phyloP scores from a whole-genome alignment of 1,139 yeast genomes.

The Suhomyces taliae region DNA sequence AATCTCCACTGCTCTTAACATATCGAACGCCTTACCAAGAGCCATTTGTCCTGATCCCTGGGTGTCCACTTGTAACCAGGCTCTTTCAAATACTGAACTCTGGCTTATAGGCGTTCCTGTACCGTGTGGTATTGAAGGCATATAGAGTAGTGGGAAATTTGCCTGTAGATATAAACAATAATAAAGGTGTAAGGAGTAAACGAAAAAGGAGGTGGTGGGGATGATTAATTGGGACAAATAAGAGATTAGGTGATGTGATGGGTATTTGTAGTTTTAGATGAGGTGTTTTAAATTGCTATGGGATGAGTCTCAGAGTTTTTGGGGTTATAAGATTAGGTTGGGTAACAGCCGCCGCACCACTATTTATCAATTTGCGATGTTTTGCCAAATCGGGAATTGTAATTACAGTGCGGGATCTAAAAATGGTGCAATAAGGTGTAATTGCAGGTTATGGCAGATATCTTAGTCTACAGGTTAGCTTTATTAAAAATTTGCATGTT shows the following conservation, averaged over 20 bases:
- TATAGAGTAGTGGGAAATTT: background rate
- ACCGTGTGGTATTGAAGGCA: background rate
- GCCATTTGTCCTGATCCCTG: conserved; percentile 3
- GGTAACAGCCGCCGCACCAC: conserved; percentile 2
- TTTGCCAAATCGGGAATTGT: conserved; percentile 11
- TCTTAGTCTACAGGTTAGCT: too few relatives aligned
- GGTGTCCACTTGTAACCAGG: conserved; percentile 12
- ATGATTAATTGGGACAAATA: background rate
- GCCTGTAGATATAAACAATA: background rate
- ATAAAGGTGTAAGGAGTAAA: background rate
- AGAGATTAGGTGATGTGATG: background rate
- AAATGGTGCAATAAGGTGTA: too few relatives aligned
- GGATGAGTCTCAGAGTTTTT: too few relatives aligned
- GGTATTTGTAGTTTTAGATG: background rate
- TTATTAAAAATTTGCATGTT: background rate
- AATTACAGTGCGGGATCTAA: background rate
- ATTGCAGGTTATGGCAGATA: background rate
- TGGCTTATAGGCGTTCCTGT: background rate
- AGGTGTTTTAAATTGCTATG: too few relatives aligned
- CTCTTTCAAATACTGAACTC: conserved; percentile 9
- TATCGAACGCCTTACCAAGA: conserved; percentile 6
- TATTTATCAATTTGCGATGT: conserved; percentile 3
- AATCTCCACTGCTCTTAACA: conserved; percentile 10
- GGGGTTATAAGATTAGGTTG: background rate
- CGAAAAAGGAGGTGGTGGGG: background rate